Base-by-base conservation (phyloP, 2,329 filamentous ascomycete species). In the Didymella pomorum region DNA sequence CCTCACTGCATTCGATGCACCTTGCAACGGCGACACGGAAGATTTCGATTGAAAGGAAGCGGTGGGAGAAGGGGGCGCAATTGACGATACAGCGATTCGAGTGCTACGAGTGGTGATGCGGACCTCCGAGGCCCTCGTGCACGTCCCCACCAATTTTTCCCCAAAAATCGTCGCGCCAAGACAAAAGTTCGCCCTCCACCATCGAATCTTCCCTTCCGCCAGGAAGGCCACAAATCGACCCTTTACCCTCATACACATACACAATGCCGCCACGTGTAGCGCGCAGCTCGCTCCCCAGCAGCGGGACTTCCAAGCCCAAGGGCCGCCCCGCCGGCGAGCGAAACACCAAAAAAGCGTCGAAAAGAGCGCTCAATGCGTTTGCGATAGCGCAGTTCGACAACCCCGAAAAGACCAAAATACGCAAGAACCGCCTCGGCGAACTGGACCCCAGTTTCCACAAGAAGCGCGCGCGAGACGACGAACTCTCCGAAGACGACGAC, bases 381-480 rank as follows among this genome's bases (percentile, higher is more conserved):
- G 79, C 88, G 25, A 87, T 88, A 66, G 88, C 88, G n/a, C 82
- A 85, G 60, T 78, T 83, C 60, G 77, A 86, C 62, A 79, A 82
- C 61, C 82, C 84, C 4, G 82, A 84, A 18, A 80, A 80, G 57
- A 60, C 79, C 8, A 85, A 83, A 66, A 79, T 88, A 44, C 81
- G 83, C 62, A 79, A 80, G 59, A 82, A 84, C 74, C 83, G 88
- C 25, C 78, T 89, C 10, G 87, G 87, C 42, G 82, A 85, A 62
- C 67, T 75, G 11, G 79, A 84, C 41, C 80, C 78, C 5, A 76
- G 76, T 9, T 75, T 77, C 45, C 73, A 77, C 48, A 71, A 74
- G 28, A 75, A 76, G 73, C 65, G 75, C 4, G 79, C 81, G 37
- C 80, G 74, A 39, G 79, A 80, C 20, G 82, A 87, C 68, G 84